Percentiles rank a stretch among this genome's conserved stretches.
These are phyloP conservation scores for Helicostylum pulchrum DNA, from an alignment of 192 early-diverging fungal genomes.

Conservation along the genomic window DNA sequence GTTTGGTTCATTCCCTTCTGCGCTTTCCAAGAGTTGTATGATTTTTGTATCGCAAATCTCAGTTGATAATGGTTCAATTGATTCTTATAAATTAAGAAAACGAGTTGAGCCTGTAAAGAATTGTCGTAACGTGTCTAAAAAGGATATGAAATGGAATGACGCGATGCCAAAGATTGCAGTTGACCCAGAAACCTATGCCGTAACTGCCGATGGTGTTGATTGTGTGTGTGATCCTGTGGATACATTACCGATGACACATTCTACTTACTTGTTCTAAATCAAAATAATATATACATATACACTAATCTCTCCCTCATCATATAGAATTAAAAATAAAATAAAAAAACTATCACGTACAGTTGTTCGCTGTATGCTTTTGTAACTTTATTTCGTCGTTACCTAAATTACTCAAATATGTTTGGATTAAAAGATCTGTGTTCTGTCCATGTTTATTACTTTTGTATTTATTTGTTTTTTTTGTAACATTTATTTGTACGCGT, in stretches of 20 bases:
- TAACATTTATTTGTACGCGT: too few relatives aligned
- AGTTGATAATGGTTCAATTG: slow-evolving; percentile 48
- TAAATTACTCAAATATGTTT: too few relatives aligned
- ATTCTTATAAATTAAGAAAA: slow-evolving; percentile 67
- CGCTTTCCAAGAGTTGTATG: slow-evolving; percentile 58
- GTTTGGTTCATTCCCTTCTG: slow-evolving; percentile 70
- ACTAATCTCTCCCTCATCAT: too few relatives aligned
- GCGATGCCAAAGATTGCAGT: slow-evolving; percentile 70
- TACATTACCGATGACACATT: slow-evolving; percentile 68
- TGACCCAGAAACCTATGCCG: slow-evolving; percentile 89
- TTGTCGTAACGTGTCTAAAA: slow-evolving; percentile 75
- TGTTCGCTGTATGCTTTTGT: too few relatives aligned
- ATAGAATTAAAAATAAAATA: too few relatives aligned
- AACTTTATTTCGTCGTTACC: too few relatives aligned
- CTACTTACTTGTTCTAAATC: slow-evolving; percentile 56
- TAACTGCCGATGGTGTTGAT: slow-evolving; percentile 69
- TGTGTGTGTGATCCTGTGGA: slow-evolving; percentile 65
- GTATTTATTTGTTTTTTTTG: too few relatives aligned
- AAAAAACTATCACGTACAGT: too few relatives aligned
- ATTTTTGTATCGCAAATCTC: slow-evolving; percentile 81
- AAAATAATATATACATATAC: too few relatives aligned
- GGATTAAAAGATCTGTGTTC: too few relatives aligned
- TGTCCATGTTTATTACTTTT: too few relatives aligned
- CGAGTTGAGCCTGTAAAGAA: slow-evolving; percentile 63
- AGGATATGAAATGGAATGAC: slow-evolving; percentile 83